Percentiles rank a stretch among this genome's conserved stretches.
Conservation (phyloP, 257 asterid genomes). For the Primulina tabacum region DNA sequence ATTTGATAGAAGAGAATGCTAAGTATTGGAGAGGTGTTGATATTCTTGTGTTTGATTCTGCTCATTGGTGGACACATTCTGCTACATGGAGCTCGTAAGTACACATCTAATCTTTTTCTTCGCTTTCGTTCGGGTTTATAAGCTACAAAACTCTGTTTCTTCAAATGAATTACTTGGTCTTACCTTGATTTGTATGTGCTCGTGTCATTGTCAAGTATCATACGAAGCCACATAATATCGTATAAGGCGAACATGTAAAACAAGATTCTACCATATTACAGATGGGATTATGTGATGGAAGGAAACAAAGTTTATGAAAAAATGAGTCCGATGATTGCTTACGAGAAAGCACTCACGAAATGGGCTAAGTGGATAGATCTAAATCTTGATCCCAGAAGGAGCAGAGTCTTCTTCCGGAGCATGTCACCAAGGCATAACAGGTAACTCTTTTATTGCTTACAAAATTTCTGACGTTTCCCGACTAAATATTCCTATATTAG, state of each 20-base stretch:
- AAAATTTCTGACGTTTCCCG: not conserved
- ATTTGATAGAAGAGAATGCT: conserved; percentile 80
- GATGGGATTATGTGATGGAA: conserved; percentile 86
- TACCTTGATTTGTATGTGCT: too few species aligned
- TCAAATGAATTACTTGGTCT: too few species aligned
- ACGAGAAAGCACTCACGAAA: conserved; percentile 67
- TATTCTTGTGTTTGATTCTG: conserved; percentile 84
- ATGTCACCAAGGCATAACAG: conserved; percentile 87
- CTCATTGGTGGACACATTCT: conserved; percentile 97
- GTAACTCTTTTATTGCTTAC: conserved; percentile 23
- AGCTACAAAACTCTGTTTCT: too few species aligned
- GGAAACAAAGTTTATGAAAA: conserved; percentile 51
- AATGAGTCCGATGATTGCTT: conserved; percentile 69
- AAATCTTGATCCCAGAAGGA: conserved; percentile 69
- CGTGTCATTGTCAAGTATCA: too few species aligned
- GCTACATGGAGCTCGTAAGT: conserved; percentile 74
- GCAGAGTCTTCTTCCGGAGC: conserved; percentile 72
- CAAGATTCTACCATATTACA: conserved; percentile 24
- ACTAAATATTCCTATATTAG: not conserved
- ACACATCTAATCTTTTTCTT: not conserved
- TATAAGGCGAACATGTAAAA: not conserved
- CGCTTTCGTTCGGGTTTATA: too few species aligned
- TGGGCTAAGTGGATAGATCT: conserved; percentile 87
- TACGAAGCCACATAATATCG: too few species aligned
- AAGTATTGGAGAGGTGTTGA: conserved; percentile 89